A percentile compares a stretch with the other conserved stretches of the same genome.
Evolutionary conservation across 257 asterid species (phyloP).

Genomic region (Solanum appendiculatum): DNA sequence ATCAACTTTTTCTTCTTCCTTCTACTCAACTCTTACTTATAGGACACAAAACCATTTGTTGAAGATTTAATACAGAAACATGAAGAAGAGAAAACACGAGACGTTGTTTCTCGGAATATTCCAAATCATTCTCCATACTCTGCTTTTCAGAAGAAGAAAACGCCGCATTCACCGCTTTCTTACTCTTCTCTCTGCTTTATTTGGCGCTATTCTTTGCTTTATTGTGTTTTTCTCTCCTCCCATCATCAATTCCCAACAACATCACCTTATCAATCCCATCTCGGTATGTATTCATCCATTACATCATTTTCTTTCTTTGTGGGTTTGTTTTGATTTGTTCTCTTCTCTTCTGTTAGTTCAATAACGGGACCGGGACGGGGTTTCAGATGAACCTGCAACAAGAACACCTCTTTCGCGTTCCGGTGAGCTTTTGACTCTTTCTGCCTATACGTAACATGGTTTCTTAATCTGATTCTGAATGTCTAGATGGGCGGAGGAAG

Average conservation of each 20-base stretch:
- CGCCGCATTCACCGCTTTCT: conserved; percentile 28
- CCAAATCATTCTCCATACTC: conserved; percentile 26
- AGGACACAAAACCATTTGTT: not conserved
- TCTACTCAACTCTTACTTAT: not conserved
- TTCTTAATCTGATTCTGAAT: not conserved
- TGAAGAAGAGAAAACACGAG: conserved; percentile 32
- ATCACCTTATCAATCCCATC: conserved; percentile 10
- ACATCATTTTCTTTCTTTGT: not conserved
- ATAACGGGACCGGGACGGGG: conserved; percentile 7
- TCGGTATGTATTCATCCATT: not conserved
- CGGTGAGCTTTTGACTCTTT: conserved; percentile 31
- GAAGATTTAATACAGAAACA: not conserved
- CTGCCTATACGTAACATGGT: not conserved
- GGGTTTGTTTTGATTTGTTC: not conserved
- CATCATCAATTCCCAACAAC: conserved; percentile 1
- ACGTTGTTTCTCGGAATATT: conserved; percentile 13
- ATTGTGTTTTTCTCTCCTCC: conserved; percentile 41
- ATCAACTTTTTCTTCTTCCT: not conserved
- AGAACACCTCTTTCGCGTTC: conserved; percentile 32
- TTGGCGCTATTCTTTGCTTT: conserved; percentile 28
- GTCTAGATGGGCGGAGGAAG: conserved; percentile 41
- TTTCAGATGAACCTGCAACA: conserved; percentile 20
- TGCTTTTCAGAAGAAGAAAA: conserved; percentile 36
- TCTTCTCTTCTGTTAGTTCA: conserved; percentile 15
- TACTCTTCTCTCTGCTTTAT: conserved; percentile 33